phyloP scores from a whole-genome alignment of 768 basidiomycete genomes.

The Suillus variegatus region DNA sequence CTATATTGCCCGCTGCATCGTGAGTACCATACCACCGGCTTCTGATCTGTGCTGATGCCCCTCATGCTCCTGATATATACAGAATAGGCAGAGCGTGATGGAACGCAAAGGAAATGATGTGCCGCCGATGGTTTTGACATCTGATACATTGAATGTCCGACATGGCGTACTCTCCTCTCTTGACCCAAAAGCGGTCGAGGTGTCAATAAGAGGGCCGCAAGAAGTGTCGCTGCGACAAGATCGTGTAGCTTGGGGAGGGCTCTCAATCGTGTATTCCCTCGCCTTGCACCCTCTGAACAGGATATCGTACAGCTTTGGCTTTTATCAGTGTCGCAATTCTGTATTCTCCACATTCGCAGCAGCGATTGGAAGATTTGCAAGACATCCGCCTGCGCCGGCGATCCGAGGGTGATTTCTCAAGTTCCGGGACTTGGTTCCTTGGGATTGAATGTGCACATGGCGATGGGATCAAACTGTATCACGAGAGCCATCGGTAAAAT shows the following conservation, averaged over 20 bases:
- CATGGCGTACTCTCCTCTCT: neutral
- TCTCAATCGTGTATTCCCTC: slow-evolving; percentile 9
- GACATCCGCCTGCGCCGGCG: slow-evolving; percentile 16
- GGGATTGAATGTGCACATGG: slow-evolving; percentile 16
- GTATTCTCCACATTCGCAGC: slow-evolving; percentile 8
- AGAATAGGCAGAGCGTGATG: slow-evolving; percentile 21
- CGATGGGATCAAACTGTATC: slow-evolving; percentile 21
- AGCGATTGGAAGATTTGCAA: slow-evolving; percentile 16
- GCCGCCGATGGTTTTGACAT: slow-evolving; percentile 16
- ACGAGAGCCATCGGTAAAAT: slow-evolving; percentile 8
- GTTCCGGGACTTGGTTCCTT: slow-evolving; percentile 14
- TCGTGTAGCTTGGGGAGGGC: slow-evolving; percentile 8
- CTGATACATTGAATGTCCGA: slow-evolving; percentile 16
- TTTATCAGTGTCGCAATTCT: slow-evolving; percentile 10
- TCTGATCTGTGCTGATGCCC: neutral
- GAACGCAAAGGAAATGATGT: slow-evolving; percentile 19
- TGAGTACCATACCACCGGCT: slow-evolving; percentile 17
- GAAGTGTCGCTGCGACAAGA: slow-evolving; percentile 6
- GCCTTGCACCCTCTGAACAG: slow-evolving; percentile 9
- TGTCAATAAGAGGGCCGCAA: slow-evolving; percentile 5
- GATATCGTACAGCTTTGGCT: neutral
- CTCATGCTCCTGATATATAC: slow-evolving; percentile 21
- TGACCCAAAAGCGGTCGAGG: neutral
- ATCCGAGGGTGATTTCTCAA: slow-evolving; percentile 6
- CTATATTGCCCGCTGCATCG: slow-evolving; percentile 25